These are phyloP conservation scores for Penicillium cinerascens DNA, from an alignment of 495 filamentous ascomycete species.

Conservation along the genomic window DNA sequence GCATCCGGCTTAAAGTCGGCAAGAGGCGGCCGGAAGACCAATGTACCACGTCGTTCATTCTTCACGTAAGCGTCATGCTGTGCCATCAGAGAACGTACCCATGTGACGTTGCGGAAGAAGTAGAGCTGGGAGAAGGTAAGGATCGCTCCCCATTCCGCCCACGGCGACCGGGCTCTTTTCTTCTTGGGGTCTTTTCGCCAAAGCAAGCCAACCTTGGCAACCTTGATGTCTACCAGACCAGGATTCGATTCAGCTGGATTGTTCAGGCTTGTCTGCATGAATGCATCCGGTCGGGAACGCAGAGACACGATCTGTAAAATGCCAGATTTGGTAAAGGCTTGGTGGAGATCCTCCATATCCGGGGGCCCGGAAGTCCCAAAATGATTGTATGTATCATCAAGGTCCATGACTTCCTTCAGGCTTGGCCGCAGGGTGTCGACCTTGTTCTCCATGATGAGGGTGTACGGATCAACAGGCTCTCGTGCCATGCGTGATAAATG, in stretches of 20 bases:
- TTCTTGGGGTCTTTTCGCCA: constrained; percentile 96
- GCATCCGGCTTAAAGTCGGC: constrained; percentile 90
- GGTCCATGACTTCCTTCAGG: constrained; percentile 83
- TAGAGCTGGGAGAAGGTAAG: constrained; percentile 93
- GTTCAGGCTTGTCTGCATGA: constrained; percentile 79
- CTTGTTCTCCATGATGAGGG: constrained; percentile 84
- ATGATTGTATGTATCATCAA: constrained; percentile 91
- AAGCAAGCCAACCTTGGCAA: constrained; percentile 91
- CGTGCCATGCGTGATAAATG: constrained; percentile 61
- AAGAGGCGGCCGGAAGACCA: constrained; percentile 85
- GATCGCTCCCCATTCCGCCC: constrained; percentile 98
- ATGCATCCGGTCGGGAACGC: constrained; percentile 89
- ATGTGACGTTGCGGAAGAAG: constrained; percentile 88
- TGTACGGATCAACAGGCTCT: constrained; percentile 93
- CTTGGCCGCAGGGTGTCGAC: constrained; percentile 77
- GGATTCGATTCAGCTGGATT: constrained; percentile 87
- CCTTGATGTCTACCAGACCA: constrained; percentile 93
- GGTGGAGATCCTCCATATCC: constrained; percentile 74
- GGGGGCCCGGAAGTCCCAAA: constrained; percentile 68
- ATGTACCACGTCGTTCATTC: constrained; percentile 47
- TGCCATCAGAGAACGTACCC: constrained; percentile 87
- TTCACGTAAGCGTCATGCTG: constrained; percentile 80
- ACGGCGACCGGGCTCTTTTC: constrained; percentile 91
- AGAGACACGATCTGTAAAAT: constrained; percentile 92
- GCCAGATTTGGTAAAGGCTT: constrained; percentile 83